Evolutionary conservation across 2,329 filamentous ascomycete species (phyloP), one percentile per base, ranked within the genome.

Genomic region (Chrysosporium queenslandicum): DNA sequence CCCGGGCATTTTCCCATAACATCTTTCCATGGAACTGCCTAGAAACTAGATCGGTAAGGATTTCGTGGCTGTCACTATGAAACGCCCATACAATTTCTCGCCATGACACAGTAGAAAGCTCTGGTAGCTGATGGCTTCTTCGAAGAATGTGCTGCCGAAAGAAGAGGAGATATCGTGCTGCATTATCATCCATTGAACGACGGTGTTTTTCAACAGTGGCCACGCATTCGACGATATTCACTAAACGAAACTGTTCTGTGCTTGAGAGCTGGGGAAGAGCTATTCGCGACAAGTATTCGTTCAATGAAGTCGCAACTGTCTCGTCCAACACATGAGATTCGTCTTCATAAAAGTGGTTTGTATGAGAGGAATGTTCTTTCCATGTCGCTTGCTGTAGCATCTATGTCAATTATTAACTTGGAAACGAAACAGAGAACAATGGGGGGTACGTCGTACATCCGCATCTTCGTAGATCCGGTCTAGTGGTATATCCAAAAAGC

Each of bases 141-240:
- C 83, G 80, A 45, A 94, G 72, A 46, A 82, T 82, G 64, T 91
- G 83, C 61, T 94, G 86, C 18, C 87, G 79, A 70, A 91, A 92
- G 68, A 92, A 92, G 11, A 95, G 74, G 69, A 95, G 80, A 67
- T 90, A 96, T 40, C 88, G 82, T 7, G 86, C 85, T 2, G 86
- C 90, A 62, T 95, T 94, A 61, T 87, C 86, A 62, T 96, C 90
- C 71, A 96, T 85, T 2, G 89, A 94, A 4, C 87, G 81, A 16
- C 88, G 81, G 62, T 96, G 87, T 61, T 85, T 86, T 65, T 94
- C 88, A 0, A 94, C 87, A 36, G 86, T 80, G 3, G 86, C 85
- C 41, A 85, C 81, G 56, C 89, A 94, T 67, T 94, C 87, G 32
- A 92, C 78, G 45, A 90, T 90, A 61, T 92, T 85, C 14, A 85